A percentile compares a stretch with the other conserved stretches of the same genome.
phyloP scores from a whole-genome alignment of 1,139 yeast species.

The Sugiyamaella xylanicola region DNA sequence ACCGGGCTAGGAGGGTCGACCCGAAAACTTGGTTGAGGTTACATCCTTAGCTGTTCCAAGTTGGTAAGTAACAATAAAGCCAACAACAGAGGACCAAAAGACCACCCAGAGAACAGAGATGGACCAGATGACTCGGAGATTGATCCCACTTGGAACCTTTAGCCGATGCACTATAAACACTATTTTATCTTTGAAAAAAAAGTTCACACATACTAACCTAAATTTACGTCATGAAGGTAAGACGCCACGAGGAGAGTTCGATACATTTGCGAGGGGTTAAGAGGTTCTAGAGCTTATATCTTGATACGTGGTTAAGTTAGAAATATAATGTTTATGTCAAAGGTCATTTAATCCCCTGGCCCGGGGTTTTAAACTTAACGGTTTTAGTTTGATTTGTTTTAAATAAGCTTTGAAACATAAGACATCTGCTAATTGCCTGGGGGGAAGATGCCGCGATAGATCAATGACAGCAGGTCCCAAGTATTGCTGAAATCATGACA shows the following conservation, averaged over 20 bases:
- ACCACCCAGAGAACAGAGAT: background rate
- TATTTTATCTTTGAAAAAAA: background rate
- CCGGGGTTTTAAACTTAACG: constrained; percentile 1
- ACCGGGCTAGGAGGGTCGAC: constrained; percentile 1
- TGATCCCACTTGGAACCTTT: background rate
- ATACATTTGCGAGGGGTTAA: background rate
- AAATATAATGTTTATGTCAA: background rate
- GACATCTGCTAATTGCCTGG: background rate
- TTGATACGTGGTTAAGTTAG: background rate
- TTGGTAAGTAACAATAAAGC: background rate
- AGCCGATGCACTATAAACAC: background rate
- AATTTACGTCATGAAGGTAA: background rate
- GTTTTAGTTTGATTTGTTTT: constrained; percentile 1
- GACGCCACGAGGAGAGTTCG: no score
- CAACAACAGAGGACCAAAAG: background rate
- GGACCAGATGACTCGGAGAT: background rate
- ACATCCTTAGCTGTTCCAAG: background rate
- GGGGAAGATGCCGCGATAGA: background rate
- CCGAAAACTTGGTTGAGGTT: constrained; percentile 6
- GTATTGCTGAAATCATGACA: background rate
- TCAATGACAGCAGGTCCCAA: background rate
- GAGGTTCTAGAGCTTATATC: background rate
- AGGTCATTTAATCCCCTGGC: background rate
- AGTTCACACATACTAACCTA: background rate
- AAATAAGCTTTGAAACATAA: background rate